Evolutionary conservation across 1,284 basidiomycete genomes (phyloP).

Genomic region (Termitomyces sp.): DNA sequence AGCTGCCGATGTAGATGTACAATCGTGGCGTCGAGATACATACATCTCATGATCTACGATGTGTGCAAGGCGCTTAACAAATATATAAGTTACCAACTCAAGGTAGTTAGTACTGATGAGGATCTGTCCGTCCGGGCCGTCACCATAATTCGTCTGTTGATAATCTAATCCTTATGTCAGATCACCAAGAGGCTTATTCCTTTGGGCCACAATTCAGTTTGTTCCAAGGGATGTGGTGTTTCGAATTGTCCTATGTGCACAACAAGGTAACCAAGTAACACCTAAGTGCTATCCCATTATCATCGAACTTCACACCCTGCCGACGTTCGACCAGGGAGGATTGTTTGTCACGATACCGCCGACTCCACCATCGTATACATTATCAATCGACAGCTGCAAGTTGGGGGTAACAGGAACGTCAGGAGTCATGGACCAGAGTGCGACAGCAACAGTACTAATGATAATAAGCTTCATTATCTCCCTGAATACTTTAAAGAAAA

Average conservation of each 20-base stretch:
- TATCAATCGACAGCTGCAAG: constrained; percentile 52
- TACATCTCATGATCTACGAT: neutral
- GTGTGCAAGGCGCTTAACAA: neutral
- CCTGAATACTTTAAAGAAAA: neutral
- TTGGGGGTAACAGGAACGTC: constrained; percentile 43
- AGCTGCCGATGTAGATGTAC: neutral
- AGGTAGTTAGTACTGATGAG: too few relatives aligned
- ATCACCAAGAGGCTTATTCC: neutral
- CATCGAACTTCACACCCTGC: constrained; percentile 24
- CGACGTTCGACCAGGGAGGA: constrained; percentile 46
- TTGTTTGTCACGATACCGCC: constrained; percentile 53
- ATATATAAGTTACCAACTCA: too few relatives aligned
- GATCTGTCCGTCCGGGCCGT: too few relatives aligned
- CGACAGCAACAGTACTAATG: constrained; percentile 65
- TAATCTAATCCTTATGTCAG: neutral
- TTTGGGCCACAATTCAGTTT: neutral
- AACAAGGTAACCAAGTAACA: neutral
- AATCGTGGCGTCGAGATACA: neutral
- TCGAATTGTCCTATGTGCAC: neutral
- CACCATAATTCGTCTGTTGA: neutral
- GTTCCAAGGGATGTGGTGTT: neutral
- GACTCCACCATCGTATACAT: constrained; percentile 60
- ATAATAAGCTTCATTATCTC: constrained; percentile 23
- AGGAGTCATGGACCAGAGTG: constrained; percentile 61
- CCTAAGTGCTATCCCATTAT: too few relatives aligned